Evolutionary conservation across 257 asterid genomes (phyloP), one percentile per base, ranked within the genome.

Genomic region (Galeopsis tetrahit): DNA sequence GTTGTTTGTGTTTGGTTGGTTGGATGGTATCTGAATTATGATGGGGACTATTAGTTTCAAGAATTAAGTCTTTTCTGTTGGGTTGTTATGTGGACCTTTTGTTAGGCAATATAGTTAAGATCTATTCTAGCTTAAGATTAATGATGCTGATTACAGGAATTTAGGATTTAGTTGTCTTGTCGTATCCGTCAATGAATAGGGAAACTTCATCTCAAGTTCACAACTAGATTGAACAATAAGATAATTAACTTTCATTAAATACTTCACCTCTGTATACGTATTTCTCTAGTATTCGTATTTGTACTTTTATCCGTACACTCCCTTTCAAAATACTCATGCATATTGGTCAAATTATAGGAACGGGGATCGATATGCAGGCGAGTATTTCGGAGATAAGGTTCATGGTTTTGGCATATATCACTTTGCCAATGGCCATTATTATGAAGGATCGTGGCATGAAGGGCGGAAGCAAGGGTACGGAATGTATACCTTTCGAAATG

Each of bases 361-460:
- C 63, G 96, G 94, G 34, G 97, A 91, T 74, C 70, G 82, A 70
- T 90, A 88, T 76, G 87, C 86, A 0, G 97, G 97, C 3, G 96
- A 90, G 67, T 90, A 90, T 74, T 89, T 89, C 62, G 90, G 92
- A 0, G 97, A 91, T 72, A 85, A 85, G 80, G 78, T 89, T 75
- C 96, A 91, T 53, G 97, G 97, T 57, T 91, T 89, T 38, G 97
- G 97, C 10, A 89, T 87, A 7, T 91, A 91, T 78, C 83, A 69
- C 69, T 91, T 91, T 34, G 90, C 85, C 42, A 85, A 89, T 63
- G 88, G 93, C 57, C 97, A 91, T 66, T 85, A 70, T 39, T 91
- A 91, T 8, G 94, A 91, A 68, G 97, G 97, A 71, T 90, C 96
- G 1, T 91, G 97, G 97, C 96, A 91, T 4, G 97, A 91, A 79